Conservation (phyloP, 2,329 filamentous ascomycete genomes). For the Mycogone perniciosa region DNA sequence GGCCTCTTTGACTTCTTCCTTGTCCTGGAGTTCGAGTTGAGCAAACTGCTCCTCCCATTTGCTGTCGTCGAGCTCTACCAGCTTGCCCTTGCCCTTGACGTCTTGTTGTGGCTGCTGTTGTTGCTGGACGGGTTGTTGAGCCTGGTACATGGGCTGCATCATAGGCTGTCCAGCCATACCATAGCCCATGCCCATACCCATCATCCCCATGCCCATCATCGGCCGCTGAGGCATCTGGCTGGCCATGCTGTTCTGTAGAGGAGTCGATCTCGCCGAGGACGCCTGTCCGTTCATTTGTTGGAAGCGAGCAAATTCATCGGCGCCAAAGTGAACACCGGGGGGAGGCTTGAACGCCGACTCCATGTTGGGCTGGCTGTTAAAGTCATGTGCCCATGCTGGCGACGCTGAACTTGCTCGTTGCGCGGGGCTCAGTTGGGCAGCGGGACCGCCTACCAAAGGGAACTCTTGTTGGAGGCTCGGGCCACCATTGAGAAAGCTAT, state of each 20-base stretch:
- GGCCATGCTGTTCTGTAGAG: slow-evolving; percentile 51
- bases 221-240: slow-evolving; percentile 48
- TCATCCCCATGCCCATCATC: slow-evolving; percentile 51
- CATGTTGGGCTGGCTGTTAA: slow-evolving; percentile 58
- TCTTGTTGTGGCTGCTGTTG: slow-evolving; percentile 44
- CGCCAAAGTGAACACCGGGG: slow-evolving; percentile 58
- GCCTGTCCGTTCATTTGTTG: slow-evolving; percentile 62
- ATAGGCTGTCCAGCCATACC: slow-evolving; percentile 39
- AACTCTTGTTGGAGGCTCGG: slow-evolving; percentile 52
- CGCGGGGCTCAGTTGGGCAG: slow-evolving; percentile 43
- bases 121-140: slow-evolving; percentile 40
- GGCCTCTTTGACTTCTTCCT: slow-evolving; percentile 36
- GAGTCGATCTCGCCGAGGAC: slow-evolving; percentile 45
- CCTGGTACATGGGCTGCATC: slow-evolving; percentile 42
- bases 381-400: slow-evolving; percentile 49
- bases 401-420: slow-evolving; percentile 49
- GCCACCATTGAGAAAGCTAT: slow-evolving; percentile 81
- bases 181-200: slow-evolving; percentile 48
- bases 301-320: slow-evolving; percentile 84
- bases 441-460: slow-evolving; percentile 39
- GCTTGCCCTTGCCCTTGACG: slow-evolving; percentile 77
- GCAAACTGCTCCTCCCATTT: slow-evolving; percentile 98
- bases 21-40: slow-evolving; percentile 67
- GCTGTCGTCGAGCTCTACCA: slow-evolving; percentile 88
- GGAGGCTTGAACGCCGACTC: slow-evolving; percentile 61